These are phyloP conservation scores for Yamadazyma sp. DNA, from an alignment of 1,139 yeast genomes.

Conservation along the genomic window DNA sequence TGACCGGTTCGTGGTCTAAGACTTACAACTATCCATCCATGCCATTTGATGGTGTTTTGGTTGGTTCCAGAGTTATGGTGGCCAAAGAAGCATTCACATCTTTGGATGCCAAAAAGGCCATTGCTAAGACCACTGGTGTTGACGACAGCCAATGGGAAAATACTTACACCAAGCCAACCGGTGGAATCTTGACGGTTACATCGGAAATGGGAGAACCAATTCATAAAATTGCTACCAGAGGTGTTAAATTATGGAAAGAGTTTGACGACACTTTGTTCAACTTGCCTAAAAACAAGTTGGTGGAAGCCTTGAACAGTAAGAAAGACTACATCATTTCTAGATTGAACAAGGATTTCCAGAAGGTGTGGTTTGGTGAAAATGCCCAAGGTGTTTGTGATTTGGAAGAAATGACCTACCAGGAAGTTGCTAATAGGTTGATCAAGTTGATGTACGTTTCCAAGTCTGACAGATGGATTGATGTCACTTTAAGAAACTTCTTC, in stretches of 20 bases:
- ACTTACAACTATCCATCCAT: constrained; percentile 88
- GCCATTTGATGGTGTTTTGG: constrained; percentile 98
- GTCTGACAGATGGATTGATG: constrained; percentile 85
- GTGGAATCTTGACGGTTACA: constrained; percentile 93
- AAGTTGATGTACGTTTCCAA: constrained; percentile 85
- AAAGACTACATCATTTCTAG: constrained; percentile 81
- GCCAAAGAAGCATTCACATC: constrained; percentile 96
- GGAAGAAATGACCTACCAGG: constrained; percentile 93
- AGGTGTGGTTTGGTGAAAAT: constrained; percentile 92
- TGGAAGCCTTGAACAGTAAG: constrained; percentile 79
- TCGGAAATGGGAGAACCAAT: constrained; percentile 99
- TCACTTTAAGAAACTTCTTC: constrained; percentile 78
- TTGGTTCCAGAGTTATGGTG: constrained; percentile 96
- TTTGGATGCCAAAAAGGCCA: constrained; percentile 88
- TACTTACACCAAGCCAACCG: constrained; percentile 92
- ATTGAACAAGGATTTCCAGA: constrained; percentile 92
- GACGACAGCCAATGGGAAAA: constrained; percentile 87
- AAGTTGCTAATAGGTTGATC: constrained; percentile 83
- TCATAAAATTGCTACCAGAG: constrained; percentile 97
- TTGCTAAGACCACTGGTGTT: constrained; percentile 89
- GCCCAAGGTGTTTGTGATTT: constrained; percentile 82
- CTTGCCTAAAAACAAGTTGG: constrained; percentile 85
- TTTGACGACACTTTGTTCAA: constrained; percentile 90
- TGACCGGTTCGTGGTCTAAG: constrained; percentile 94
- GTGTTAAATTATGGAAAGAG: constrained; percentile 96